Evolutionary conservation across 306 rosid species (phyloP).

Genomic region (Quercus rubra): DNA sequence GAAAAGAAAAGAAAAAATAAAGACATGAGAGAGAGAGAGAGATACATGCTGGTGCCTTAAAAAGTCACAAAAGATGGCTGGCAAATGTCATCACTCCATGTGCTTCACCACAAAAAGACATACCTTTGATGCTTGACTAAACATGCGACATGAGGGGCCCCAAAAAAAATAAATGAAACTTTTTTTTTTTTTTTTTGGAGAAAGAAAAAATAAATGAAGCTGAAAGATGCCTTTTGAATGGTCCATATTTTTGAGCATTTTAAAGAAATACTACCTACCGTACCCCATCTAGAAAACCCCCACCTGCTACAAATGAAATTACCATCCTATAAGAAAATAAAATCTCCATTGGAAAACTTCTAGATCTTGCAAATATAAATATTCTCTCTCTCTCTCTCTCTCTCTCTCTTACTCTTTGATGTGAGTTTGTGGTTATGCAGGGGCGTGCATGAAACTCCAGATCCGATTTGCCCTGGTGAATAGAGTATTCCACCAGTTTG

Average conservation of each 20-base stretch:
- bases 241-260: neutral
- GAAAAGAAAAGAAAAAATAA: no score
- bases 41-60: neutral
- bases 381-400: neutral
- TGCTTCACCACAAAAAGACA: neutral
- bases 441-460: neutral
- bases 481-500: neutral
- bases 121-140: neutral
- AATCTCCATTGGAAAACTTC: neutral
- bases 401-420: neutral
- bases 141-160: neutral
- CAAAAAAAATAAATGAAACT: neutral
- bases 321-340: neutral
- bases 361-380: no score
- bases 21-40: neutral
- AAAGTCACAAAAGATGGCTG: neutral
- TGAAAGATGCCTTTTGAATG: slow-evolving; percentile 3
- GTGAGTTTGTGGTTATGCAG: neutral
- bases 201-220: neutral
- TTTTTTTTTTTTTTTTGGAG: no score
- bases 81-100: neutral
- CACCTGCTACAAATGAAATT: neutral
- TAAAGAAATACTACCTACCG: no score
- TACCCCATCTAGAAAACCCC: neutral
- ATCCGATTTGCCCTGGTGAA: neutral